Conservation (phyloP, 495 filamentous ascomycete species). For the Podospora anserina region DNA sequence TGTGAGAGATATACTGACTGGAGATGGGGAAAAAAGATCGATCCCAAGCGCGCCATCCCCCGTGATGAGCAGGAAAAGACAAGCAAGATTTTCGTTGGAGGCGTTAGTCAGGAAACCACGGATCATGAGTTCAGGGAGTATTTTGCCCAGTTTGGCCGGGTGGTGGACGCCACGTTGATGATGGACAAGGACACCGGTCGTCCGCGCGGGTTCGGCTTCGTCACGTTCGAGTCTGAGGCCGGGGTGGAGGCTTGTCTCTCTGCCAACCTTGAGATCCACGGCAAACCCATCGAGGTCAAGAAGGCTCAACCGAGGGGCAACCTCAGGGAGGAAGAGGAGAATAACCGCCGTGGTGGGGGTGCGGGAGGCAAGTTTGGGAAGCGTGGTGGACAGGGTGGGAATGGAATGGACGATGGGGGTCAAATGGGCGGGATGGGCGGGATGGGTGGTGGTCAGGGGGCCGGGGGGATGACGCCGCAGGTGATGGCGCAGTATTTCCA, state of each 20-base stretch:
- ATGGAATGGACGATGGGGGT: constrained; percentile 38
- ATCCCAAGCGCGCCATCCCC: constrained; percentile 95
- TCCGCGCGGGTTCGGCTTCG: constrained; percentile 96
- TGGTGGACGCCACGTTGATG: constrained; percentile 97
- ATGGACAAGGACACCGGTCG: constrained; percentile 99
- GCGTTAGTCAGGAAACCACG: constrained; percentile 93
- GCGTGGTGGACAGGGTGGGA: constrained; percentile 31
- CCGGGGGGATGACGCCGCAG: constrained; percentile 76
- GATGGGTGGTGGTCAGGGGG: constrained; percentile 23
- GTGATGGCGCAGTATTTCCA: constrained; percentile 98
- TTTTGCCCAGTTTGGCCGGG: constrained; percentile 92
- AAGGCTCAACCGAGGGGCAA: constrained; percentile 95
- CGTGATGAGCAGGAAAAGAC: constrained; percentile 97
- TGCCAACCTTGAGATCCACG: constrained; percentile 77
- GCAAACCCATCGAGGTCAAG: constrained; percentile 97
- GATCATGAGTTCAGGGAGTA: constrained; percentile 95
- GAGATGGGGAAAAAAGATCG: constrained; percentile 59
- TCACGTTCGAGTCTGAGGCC: constrained; percentile 94
- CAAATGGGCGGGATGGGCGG: constrained; percentile 22
- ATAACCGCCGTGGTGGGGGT: constrained; percentile 55
- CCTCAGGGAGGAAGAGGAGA: constrained; percentile 84
- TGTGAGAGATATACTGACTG: too few relatives aligned
- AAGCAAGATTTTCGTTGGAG: constrained; percentile 96
- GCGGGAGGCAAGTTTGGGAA: constrained; percentile 48
- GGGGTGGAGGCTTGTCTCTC: constrained; percentile 89